Evolutionary conservation across 441 rosid genomes (phyloP).

Genomic region (California macrophylla): DNA sequence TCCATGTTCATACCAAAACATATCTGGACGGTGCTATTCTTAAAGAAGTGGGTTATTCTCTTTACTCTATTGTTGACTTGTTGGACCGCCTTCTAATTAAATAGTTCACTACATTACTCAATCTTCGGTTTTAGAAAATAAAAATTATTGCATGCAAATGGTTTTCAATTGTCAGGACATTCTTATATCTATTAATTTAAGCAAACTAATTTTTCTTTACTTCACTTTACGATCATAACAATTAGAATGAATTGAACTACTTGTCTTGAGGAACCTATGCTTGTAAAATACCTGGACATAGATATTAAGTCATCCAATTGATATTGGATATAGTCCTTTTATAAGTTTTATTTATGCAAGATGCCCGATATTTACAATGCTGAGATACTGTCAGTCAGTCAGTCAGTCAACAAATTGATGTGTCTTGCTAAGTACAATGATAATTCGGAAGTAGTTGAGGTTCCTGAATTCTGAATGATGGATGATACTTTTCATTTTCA

Average conservation of each 20-base stretch:
- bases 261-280: not conserved
- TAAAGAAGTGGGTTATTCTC: conserved; percentile 60
- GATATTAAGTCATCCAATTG: not conserved
- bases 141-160: not conserved
- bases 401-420: not conserved
- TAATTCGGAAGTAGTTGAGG: not conserved
- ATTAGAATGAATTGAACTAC: not conserved
- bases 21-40: conserved; percentile 91
- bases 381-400: conserved; percentile 1
- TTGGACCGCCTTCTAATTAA: not conserved
- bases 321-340: not conserved
- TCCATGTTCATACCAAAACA: conserved; percentile 89
- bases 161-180: not conserved
- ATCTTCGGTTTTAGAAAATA: not conserved
- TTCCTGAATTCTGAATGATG: not conserved
- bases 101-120: not conserved
- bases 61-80: not conserved
- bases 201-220: not conserved
- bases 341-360: not conserved
- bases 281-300: not conserved
- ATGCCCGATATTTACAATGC: not conserved
- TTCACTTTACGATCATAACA: not conserved
- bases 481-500: not conserved
- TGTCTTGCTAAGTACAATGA: not conserved
- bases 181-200: not conserved